Conservation (phyloP, 441 rosid species). For the Dalechampia spathulata region DNA sequence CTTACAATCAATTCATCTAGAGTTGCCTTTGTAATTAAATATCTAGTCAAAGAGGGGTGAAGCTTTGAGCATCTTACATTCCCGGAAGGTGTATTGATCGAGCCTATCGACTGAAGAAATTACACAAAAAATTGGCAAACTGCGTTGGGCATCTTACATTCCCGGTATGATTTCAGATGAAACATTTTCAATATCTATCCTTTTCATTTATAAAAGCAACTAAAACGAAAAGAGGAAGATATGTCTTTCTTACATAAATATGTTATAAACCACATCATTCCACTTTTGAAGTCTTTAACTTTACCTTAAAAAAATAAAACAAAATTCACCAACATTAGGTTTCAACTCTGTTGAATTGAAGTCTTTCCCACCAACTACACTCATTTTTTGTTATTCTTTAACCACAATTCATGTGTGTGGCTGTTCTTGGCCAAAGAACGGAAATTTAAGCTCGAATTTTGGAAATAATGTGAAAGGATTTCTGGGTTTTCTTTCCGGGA, state of each 20-base stretch:
- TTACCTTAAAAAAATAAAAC: neutral
- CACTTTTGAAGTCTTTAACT: neutral
- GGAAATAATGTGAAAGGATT: conserved; percentile 27
- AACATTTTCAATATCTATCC: neutral
- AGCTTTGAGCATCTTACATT: too few relatives aligned
- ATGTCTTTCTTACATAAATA: neutral
- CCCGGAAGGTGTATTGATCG: too few relatives aligned
- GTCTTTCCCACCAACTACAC: conserved; percentile 8
- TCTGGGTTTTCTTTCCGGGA: conserved; percentile 11
- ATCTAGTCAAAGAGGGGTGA: too few relatives aligned
- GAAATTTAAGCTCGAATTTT: conserved; percentile 32
- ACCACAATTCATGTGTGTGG: conserved; percentile 3
- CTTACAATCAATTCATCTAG: too few relatives aligned
- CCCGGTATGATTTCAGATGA: too few relatives aligned
- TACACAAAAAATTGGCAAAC: too few relatives aligned
- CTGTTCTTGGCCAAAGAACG: conserved; percentile 22
- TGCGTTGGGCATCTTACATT: too few relatives aligned
- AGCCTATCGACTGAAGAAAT: too few relatives aligned
- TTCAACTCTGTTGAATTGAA: conserved; percentile 8
- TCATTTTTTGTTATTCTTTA: conserved; percentile 9
- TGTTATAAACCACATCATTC: neutral
- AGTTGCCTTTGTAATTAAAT: too few relatives aligned
- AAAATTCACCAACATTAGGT: conserved; percentile 14
- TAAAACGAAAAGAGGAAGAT: too few relatives aligned
- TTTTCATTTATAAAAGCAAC: neutral